phyloP scores from a whole-genome alignment of 2,329 filamentous ascomycete genomes.

The Ramularia endophylla region DNA sequence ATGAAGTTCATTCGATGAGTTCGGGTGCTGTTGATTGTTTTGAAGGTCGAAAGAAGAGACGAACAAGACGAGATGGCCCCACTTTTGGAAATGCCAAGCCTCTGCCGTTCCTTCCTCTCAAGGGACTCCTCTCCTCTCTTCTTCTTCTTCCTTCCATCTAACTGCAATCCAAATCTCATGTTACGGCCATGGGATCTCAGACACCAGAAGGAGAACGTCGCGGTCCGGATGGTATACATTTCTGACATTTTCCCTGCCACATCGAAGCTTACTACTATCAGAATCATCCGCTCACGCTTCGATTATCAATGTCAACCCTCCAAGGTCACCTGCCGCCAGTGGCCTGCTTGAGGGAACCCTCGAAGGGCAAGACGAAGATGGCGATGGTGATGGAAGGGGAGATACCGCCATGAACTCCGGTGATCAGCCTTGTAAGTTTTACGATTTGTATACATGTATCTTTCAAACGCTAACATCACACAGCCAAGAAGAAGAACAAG shows the following conservation, averaged over 20 bases:
- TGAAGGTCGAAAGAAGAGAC: too few species aligned
- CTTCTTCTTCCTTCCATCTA: too few species aligned
- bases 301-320: conserved; percentile 29
- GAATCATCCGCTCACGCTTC: conserved; percentile 24
- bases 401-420: conserved; percentile 9
- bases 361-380: conserved; percentile 27
- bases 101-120: too few species aligned
- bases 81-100: too few species aligned
- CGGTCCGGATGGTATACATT: background rate
- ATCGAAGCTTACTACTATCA: conserved; percentile 12
- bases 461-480: conserved; percentile 8
- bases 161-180: background rate
- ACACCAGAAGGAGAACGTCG: conserved; percentile 32
- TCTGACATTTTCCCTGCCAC: background rate
- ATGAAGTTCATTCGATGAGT: background rate
- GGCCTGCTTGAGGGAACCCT: conserved; percentile 31
- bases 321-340: conserved; percentile 31
- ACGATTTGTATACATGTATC: background rate
- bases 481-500: conserved; percentile 16
- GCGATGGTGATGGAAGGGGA: conserved; percentile 24
- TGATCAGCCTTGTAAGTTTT: conserved; percentile 1
- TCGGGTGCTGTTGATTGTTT: too few species aligned
- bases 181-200: conserved; percentile 33
- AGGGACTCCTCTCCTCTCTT: too few species aligned
- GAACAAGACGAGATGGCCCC: too few species aligned